These are phyloP conservation scores for Citrullus colocynthis DNA, from an alignment of 306 rosid species.

Conservation along the genomic window DNA sequence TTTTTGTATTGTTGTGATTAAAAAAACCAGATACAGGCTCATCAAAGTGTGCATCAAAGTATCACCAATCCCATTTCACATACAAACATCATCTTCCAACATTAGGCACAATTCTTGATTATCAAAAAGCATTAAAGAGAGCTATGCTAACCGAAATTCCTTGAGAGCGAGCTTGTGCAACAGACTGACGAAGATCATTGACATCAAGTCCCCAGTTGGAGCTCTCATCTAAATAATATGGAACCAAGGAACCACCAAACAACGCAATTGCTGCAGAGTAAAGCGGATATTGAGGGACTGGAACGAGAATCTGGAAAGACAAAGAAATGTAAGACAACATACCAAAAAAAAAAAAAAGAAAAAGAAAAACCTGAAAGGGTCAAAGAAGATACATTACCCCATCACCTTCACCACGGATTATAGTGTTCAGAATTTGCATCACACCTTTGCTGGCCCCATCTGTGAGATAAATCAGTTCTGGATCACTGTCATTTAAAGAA, in stretches of 20 bases:
- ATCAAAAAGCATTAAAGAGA: slow-evolving; percentile 2
- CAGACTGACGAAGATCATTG: slow-evolving; percentile 52
- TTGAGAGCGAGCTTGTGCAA: slow-evolving; percentile 59
- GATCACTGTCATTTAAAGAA: slow-evolving; percentile 54
- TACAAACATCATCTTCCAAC: neutral
- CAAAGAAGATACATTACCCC: slow-evolving; percentile 48
- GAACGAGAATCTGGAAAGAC: slow-evolving; percentile 69
- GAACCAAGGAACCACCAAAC: slow-evolving; percentile 87
- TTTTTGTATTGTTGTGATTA: neutral
- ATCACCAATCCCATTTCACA: neutral
- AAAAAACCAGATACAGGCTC: neutral
- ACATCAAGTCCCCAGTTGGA: slow-evolving; percentile 95
- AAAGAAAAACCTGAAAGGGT: neutral
- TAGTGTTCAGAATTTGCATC: slow-evolving; percentile 83
- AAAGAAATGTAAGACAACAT: slow-evolving; percentile 12
- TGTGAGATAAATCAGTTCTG: slow-evolving; percentile 89
- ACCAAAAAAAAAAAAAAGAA: neutral
- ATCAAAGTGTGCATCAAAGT: neutral
- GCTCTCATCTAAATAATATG: slow-evolving; percentile 90
- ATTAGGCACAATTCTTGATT: neutral
- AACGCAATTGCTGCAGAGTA: slow-evolving; percentile 88
- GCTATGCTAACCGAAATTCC: slow-evolving; percentile 59
- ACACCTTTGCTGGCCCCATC: slow-evolving; percentile 99
- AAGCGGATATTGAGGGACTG: slow-evolving; percentile 98
- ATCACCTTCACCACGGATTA: slow-evolving; percentile 72